Conservation (phyloP, 2,329 filamentous ascomycete genomes). For the Xylariaceae sp. region DNA sequence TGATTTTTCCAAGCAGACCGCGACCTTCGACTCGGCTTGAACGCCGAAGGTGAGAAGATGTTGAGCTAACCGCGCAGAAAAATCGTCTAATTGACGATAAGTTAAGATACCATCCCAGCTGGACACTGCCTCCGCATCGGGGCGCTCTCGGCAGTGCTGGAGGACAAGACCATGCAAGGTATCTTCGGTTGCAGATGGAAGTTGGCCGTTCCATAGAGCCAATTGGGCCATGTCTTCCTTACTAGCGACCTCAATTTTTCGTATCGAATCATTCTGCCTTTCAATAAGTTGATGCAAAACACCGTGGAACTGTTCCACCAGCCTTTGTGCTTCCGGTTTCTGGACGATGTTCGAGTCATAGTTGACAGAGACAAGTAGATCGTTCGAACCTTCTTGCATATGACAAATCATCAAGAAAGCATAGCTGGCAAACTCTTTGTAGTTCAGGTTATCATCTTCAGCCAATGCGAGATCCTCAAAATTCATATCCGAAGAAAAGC, state of each 20-base stretch:
- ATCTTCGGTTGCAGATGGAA: neutral
- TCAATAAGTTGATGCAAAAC: constrained; percentile 1
- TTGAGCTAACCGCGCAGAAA: constrained; percentile 3
- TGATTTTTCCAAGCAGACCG: constrained; percentile 16
- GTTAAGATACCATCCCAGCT: constrained; percentile 9
- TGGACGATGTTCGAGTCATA: constrained; percentile 1
- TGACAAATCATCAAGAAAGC: constrained; percentile 5
- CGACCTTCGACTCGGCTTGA: constrained; percentile 2
- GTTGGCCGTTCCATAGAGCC: neutral
- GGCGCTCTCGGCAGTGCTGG: neutral
- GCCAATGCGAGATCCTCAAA: neutral
- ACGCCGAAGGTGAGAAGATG: constrained; percentile 2
- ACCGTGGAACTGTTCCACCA: constrained; percentile 10
- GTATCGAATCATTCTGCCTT: neutral
- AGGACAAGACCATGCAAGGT: constrained; percentile 2
- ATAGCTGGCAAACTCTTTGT: constrained; percentile 9
- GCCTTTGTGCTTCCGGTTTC: neutral
- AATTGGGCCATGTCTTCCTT: constrained; percentile 8
- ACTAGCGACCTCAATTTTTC: constrained; percentile 7
- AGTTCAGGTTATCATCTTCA: neutral
- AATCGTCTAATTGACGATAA: constrained; percentile 5
- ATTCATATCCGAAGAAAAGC: neutral
- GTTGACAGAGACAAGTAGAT: neutral
- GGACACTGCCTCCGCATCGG: constrained; percentile 1
- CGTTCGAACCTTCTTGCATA: constrained; percentile 1